phyloP scores from a whole-genome alignment of 495 filamentous ascomycete species.

The Corynascus novoguineensis region DNA sequence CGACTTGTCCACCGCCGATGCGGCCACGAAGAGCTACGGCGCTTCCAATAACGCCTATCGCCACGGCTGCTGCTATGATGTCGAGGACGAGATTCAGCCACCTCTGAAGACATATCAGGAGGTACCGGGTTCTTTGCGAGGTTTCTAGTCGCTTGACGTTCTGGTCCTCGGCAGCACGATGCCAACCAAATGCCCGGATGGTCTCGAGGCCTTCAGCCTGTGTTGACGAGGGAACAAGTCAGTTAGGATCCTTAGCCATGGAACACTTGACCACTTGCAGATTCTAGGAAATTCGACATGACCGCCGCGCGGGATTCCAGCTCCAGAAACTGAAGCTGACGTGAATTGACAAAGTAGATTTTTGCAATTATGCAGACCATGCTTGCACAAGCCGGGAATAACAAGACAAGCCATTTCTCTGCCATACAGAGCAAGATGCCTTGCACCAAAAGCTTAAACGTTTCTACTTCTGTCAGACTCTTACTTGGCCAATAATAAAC shows the following conservation, averaged over 20 bases:
- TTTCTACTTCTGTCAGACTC: conserved; percentile 10
- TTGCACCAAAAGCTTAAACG: conserved; percentile 33
- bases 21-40: conserved; percentile 27
- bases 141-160: conserved; percentile 27
- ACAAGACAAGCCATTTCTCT: conserved; percentile 39
- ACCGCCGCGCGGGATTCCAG: conserved; percentile 57
- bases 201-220: conserved; percentile 36
- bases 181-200: conserved; percentile 47
- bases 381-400: conserved; percentile 26
- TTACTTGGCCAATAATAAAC: background rate
- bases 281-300: conserved; percentile 55
- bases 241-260: background rate
- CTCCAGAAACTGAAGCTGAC: conserved; percentile 58
- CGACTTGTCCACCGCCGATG: conserved; percentile 30
- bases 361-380: conserved; percentile 53
- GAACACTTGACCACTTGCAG: conserved; percentile 12
- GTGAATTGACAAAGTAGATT: conserved; percentile 58
- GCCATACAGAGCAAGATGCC: conserved; percentile 36
- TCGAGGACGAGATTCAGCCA: conserved; percentile 45
- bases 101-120: conserved; percentile 40
- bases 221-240: background rate
- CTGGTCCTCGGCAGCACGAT: conserved; percentile 15
- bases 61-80: conserved; percentile 35
- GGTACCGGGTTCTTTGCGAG: conserved; percentile 39
- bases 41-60: conserved; percentile 40